Evolutionary conservation across 73 alveolate genomes (phyloP).

Genomic region (Paramecium octaurelia): DNA sequence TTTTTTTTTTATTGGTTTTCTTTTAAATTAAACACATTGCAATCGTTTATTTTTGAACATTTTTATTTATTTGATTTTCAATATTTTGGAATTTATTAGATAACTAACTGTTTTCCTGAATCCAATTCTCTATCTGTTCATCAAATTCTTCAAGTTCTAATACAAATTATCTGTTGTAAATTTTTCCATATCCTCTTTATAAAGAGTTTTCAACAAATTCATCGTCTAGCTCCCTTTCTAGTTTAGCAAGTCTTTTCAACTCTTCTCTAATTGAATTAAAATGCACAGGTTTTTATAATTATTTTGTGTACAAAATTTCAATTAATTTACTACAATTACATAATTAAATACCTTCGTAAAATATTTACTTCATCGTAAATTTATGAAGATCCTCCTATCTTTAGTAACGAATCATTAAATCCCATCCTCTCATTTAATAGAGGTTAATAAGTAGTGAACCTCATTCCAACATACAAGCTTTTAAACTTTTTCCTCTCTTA

Average conservation of each 20-base stretch:
- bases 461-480: not conserved
- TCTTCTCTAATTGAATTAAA: not conserved
- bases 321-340: not conserved
- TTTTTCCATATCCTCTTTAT: not conserved
- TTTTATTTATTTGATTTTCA: not conserved
- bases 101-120: not conserved
- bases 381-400: not conserved
- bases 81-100: not conserved
- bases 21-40: not conserved
- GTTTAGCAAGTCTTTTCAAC: not conserved
- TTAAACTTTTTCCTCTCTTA: not conserved
- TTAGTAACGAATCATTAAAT: not conserved
- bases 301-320: not conserved
- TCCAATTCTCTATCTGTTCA: not conserved
- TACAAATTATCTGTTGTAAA: not conserved
- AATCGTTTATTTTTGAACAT: not conserved
- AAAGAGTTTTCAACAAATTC: not conserved
- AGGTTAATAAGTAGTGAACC: not conserved
- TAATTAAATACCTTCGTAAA: not conserved
- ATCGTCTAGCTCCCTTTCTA: not conserved
- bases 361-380: not conserved
- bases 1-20: not conserved
- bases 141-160: not conserved
- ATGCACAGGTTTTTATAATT: not conserved
- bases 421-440: not conserved